phyloP scores from a whole-genome alignment of 768 basidiomycete species.

The Tulasnella sp. region DNA sequence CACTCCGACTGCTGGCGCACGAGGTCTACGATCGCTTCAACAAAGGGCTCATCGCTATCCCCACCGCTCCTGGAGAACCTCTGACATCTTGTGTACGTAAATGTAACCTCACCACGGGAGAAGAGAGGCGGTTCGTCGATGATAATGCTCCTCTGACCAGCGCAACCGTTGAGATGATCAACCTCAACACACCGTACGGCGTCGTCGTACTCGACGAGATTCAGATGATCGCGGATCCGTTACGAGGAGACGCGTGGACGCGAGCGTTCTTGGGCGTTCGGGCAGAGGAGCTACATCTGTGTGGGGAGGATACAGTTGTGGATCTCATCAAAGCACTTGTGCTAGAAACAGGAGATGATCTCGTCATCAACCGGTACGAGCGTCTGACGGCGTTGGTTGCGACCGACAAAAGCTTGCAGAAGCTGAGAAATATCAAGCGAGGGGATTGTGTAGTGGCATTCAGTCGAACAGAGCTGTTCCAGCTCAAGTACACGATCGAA shows the following conservation, averaged over 20 bases:
- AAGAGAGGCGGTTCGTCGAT: conserved; percentile 67
- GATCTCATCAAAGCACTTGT: conserved; percentile 61
- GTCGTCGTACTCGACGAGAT: conserved; percentile 96
- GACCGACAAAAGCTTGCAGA: conserved; percentile 49
- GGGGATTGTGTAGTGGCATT: conserved; percentile 94
- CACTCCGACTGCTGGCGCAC: conserved; percentile 84
- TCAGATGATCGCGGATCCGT: conserved; percentile 77
- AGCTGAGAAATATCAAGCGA: conserved; percentile 48
- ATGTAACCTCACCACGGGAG: conserved; percentile 88
- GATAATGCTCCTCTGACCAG: conserved; percentile 46
- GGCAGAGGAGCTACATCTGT: conserved; percentile 82
- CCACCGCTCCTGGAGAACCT: conserved; percentile 8
- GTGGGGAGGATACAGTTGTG: conserved; percentile 88
- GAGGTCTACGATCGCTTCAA: conserved; percentile 91
- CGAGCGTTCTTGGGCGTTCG: conserved; percentile 60
- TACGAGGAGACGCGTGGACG: conserved; percentile 78
- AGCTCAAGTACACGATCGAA: conserved; percentile 63
- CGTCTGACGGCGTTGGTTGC: conserved; percentile 77
- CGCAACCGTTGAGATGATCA: conserved; percentile 92
- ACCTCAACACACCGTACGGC: conserved; percentile 35
- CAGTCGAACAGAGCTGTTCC: conserved; percentile 62
- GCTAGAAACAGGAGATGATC: conserved; percentile 68
- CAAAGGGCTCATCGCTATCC: conserved; percentile 65
- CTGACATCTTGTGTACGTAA: conserved; percentile 26
- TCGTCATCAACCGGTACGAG: conserved; percentile 71